Evolutionary conservation across 192 early-diverging fungal genomes (phyloP), one percentile per base, ranked within the genome.

Genomic region (Umbelopsis sp.): DNA sequence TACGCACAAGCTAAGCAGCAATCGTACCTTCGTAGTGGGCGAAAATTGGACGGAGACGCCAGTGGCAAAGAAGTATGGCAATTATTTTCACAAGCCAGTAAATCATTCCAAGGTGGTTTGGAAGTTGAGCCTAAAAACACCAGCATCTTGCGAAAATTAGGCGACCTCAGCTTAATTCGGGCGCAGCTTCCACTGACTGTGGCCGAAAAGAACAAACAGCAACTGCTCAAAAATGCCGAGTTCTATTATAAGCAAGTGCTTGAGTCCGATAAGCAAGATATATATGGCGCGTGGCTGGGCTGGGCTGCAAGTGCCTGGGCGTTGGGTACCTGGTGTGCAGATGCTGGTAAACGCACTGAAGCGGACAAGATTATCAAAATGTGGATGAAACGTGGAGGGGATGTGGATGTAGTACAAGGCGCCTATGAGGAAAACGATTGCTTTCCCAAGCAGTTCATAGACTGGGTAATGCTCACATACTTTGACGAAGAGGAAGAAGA

Each of bases 281-380:
- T 75, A n/a, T 48, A 77, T 0, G 65, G 71, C 18, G 84, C 78
- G 11, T 80, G 75, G 66, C 73, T 85, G 25, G 81, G 82, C 21
- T 79, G 80, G 74, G 80, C 79, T 0, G 73, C 75, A 66, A 68
- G 74, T 49, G 82, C 84, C 30, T 89, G 81, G 55, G 64, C 78
- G 20, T 82, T 80, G 64, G 81, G 79, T 67, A 84, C 81, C 70
- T 82, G 85, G 74, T 78, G 64, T 9, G 79, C 72, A 20, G 71
- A 71, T 33, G 75, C 82, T 16, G 87, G 81, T 47, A 85, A 82
- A 10, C 81, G 81, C 0, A 80, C 76, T 22, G 90, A 86, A 61
- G 83, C 84, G 71, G 85, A 89, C 80, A 88, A 92, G 46, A 88
- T 90, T 49, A 87, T 85, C 3, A 88, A 71, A 4, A 85, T 85